Evolutionary conservation across 177 flowering plant genomes (phyloP).

Genomic region (Tripterygium wilfordii): DNA sequence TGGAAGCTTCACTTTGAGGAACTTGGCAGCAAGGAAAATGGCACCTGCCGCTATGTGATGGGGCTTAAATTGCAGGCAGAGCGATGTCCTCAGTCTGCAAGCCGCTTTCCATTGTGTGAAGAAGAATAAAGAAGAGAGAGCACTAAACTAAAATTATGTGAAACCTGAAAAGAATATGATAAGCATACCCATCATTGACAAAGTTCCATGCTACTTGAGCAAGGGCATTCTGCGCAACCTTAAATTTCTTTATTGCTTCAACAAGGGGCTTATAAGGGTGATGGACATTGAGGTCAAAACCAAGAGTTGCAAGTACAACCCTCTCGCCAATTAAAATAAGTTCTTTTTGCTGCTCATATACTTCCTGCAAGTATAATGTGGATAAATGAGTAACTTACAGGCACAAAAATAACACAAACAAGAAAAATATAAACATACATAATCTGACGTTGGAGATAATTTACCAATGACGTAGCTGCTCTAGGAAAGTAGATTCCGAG

Average conservation of each 20-base stretch:
- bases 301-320: conserved; percentile 82
- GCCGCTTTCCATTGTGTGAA: conserved; percentile 32
- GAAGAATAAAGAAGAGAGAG: conserved; percentile 12
- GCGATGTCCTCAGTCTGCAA: conserved; percentile 83
- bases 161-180: conserved; percentile 5
- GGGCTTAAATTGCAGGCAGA: conserved; percentile 91
- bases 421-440: background rate
- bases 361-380: conserved; percentile 52
- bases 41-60: conserved; percentile 95
- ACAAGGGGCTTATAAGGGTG: conserved; percentile 88
- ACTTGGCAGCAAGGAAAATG: conserved; percentile 92
- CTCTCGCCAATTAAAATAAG: conserved; percentile 73
- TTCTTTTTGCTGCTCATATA: conserved; percentile 77
- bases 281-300: conserved; percentile 69
- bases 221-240: conserved; percentile 71
- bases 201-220: conserved; percentile 95
- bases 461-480: too few relatives aligned
- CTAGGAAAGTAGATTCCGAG: background rate
- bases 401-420: background rate
- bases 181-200: conserved; percentile 86
- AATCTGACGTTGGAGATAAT: too few relatives aligned
- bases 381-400: background rate
- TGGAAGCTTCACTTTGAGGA: conserved; percentile 83
- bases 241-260: conserved; percentile 79
- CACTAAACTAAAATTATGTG: conserved; percentile 2